Evolutionary conservation across 2,329 filamentous ascomycete genomes (phyloP).

Genomic region (Alternaria brassicae): DNA sequence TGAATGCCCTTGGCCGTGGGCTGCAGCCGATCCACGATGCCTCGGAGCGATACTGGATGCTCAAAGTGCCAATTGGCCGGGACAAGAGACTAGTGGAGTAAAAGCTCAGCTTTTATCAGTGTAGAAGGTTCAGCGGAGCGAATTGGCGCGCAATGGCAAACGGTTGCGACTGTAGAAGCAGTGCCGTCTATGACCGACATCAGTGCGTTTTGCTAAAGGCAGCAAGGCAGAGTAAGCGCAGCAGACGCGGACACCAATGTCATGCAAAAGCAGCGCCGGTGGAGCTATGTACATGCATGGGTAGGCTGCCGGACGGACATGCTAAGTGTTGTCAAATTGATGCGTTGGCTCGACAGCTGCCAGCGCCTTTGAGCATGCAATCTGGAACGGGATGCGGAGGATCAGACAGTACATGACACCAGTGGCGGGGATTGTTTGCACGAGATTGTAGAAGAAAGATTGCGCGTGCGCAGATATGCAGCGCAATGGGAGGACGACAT

Average conservation of each 20-base stretch:
- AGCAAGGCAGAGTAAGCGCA: slow-evolving; percentile 49
- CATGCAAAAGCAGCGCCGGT: slow-evolving; percentile 47
- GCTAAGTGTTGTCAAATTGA: slow-evolving; percentile 53
- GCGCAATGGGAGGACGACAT: slow-evolving; percentile 25
- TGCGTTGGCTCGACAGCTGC: slow-evolving; percentile 52
- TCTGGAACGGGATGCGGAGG: slow-evolving; percentile 48
- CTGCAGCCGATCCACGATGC: slow-evolving; percentile 47
- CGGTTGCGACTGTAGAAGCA: slow-evolving; percentile 34
- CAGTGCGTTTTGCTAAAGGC: slow-evolving; percentile 44
- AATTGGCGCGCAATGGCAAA: slow-evolving; percentile 44
- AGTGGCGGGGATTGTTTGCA: slow-evolving; percentile 30
- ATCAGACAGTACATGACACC: slow-evolving; percentile 41
- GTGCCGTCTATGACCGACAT: slow-evolving; percentile 35
- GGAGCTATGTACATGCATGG: slow-evolving; percentile 49
- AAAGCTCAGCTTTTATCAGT: slow-evolving; percentile 41
- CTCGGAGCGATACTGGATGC: slow-evolving; percentile 35
- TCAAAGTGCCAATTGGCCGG: slow-evolving; percentile 42
- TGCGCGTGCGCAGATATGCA: slow-evolving; percentile 21
- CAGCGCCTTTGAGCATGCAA: slow-evolving; percentile 49
- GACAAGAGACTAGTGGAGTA: slow-evolving; percentile 34
- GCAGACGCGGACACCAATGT: slow-evolving; percentile 44
- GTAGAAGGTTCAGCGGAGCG: slow-evolving; percentile 36
- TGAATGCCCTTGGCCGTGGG: slow-evolving; percentile 37
- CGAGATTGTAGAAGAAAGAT: slow-evolving; percentile 15
- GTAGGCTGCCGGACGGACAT: slow-evolving; percentile 48